A percentile compares a stretch with the other conserved stretches of the same genome.
Evolutionary conservation across 805 yeast species (phyloP).

Genomic region (Kurtzmaniella fragi): DNA sequence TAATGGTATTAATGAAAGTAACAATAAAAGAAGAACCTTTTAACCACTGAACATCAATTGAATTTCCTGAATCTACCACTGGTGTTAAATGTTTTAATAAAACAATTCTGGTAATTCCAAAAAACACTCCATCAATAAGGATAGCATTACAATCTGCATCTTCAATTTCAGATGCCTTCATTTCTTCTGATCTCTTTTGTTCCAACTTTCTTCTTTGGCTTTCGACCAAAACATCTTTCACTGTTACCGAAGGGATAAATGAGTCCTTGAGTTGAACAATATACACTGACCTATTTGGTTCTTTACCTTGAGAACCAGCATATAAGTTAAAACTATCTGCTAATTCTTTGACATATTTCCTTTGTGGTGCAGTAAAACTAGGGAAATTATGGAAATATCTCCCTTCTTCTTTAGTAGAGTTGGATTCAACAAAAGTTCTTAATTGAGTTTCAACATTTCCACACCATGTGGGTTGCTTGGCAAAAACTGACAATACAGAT

Average conservation of each 20-base stretch:
- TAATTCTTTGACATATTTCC: slow-evolving; percentile 66
- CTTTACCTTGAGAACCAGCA: slow-evolving; percentile 75
- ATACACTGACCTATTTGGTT: slow-evolving; percentile 71
- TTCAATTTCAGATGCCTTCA: slow-evolving; percentile 17
- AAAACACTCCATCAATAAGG: slow-evolving; percentile 45
- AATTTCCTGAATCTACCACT: slow-evolving; percentile 10
- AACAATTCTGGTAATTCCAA: slow-evolving; percentile 47
- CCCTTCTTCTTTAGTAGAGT: slow-evolving; percentile 13
- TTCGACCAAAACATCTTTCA: slow-evolving; percentile 38
- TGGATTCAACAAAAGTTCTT: slow-evolving; percentile 39
- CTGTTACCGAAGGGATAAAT: slow-evolving; percentile 37
- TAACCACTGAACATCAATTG: slow-evolving; percentile 34
- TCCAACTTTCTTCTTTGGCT: slow-evolving; percentile 12
- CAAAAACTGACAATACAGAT: slow-evolving; percentile 41
- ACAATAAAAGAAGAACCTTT: slow-evolving; percentile 35
- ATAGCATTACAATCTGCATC: slow-evolving; percentile 48
- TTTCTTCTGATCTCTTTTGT: slow-evolving; percentile 14
- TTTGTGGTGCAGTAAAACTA: slow-evolving; percentile 66
- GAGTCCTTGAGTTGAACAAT: slow-evolving; percentile 37
- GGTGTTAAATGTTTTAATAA: slow-evolving; percentile 27
- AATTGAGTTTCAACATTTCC: slow-evolving; percentile 52
- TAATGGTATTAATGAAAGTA: slow-evolving; percentile 26
- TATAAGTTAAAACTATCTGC: slow-evolving; percentile 55
- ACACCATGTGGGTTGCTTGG: slow-evolving; percentile 66
- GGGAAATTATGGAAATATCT: slow-evolving; percentile 54